Conservation (phyloP, 192 early-diverging fungal genomes). For the Geranomyces michiganensis region DNA sequence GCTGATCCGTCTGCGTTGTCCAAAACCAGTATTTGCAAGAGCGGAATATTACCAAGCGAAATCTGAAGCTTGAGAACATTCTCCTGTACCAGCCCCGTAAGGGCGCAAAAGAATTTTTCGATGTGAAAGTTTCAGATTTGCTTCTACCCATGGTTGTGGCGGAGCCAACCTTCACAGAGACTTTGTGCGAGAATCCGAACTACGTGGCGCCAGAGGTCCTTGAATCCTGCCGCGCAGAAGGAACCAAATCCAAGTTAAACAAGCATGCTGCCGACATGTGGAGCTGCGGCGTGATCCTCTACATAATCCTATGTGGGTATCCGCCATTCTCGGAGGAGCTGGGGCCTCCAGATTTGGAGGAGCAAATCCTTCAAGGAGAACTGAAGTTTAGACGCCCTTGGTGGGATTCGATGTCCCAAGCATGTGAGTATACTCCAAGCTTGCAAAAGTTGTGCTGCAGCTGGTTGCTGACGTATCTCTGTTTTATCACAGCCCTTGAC, state of each 20-base stretch:
- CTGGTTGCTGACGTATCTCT: not conserved
- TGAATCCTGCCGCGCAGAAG: conserved; percentile 13
- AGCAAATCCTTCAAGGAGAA: conserved; percentile 60
- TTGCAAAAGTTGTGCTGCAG: not conserved
- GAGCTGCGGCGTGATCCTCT: conserved; percentile 87
- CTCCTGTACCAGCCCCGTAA: conserved; percentile 49
- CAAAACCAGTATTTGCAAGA: conserved; percentile 71
- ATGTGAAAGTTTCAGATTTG: conserved; percentile 90
- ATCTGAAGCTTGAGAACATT: conserved; percentile 77
- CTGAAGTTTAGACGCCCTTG: conserved; percentile 69
- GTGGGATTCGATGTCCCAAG: conserved; percentile 67
- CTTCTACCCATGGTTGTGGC: conserved; percentile 75
- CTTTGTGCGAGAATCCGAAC: conserved; percentile 68
- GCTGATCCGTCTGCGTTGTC: not conserved
- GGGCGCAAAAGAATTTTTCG: conserved; percentile 40
- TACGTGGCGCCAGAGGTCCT: conserved; percentile 88
- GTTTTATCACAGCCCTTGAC: conserved; percentile 36
- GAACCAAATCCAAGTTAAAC: conserved; percentile 36
- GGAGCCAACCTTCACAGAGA: conserved; percentile 52
- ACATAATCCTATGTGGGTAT: conserved; percentile 74
- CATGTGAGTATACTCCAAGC: conserved; percentile 28
- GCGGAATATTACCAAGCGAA: conserved; percentile 11
- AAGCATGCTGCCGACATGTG: conserved; percentile 79
- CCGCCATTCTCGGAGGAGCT: conserved; percentile 74
- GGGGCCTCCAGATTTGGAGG: conserved; percentile 32